A percentile compares a stretch with the other conserved stretches of the same genome.
Conservation (phyloP, 148 eudicot genomes). For the Drosera capensis region DNA sequence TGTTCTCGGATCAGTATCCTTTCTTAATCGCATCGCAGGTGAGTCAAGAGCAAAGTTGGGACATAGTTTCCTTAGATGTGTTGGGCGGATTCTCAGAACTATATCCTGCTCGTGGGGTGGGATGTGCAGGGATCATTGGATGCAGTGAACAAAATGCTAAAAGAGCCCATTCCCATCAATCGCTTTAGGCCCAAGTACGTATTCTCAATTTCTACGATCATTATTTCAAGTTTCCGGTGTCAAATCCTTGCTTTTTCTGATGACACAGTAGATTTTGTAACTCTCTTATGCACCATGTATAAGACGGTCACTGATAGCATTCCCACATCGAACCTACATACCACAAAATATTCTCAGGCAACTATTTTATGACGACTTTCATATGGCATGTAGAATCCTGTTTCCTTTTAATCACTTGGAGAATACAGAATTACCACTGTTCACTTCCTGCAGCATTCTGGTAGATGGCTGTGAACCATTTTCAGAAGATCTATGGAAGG, state of each 20-base stretch:
- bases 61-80: not conserved
- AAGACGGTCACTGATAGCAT: no score
- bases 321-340: no score
- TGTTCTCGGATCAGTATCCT: conserved; percentile 64
- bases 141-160: conserved; percentile 44
- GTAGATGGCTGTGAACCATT: conserved; percentile 81
- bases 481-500: conserved; percentile 89
- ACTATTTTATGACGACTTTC: no score
- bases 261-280: not conserved
- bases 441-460: conserved; percentile 50
- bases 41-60: not conserved
- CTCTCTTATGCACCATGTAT: not conserved
- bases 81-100: not conserved
- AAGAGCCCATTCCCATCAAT: conserved; percentile 57
- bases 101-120: conserved; percentile 1
- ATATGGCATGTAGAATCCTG: not conserved
- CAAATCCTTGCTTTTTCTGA: not conserved
- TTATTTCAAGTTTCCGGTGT: not conserved
- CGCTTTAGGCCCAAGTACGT: conserved; percentile 87
- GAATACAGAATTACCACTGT: no score
- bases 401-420: not conserved
- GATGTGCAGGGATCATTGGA: conserved; percentile 50
- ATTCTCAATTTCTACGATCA: not conserved
- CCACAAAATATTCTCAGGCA: no score
- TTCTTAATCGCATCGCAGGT: no score